phyloP scores from a whole-genome alignment of 148 eudicot species.

The Vaccinium macrocarpon region DNA sequence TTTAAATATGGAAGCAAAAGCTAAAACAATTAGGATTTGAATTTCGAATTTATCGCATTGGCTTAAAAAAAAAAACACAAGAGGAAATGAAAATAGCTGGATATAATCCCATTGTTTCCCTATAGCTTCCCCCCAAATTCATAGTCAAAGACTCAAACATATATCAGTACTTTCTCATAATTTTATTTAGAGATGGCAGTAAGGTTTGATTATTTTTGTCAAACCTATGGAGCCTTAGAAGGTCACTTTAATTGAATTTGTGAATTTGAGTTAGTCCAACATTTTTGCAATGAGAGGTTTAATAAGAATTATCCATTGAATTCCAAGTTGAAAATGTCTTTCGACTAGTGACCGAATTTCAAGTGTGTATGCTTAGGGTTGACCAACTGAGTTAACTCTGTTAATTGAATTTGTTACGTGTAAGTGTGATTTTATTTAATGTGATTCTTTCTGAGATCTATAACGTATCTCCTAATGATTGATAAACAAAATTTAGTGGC shows the following conservation, averaged over 20 bases:
- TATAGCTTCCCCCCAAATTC: neutral
- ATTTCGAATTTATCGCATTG: neutral
- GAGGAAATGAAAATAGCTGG: no score
- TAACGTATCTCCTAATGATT: neutral
- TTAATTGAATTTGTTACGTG: neutral
- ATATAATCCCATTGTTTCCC: no score
- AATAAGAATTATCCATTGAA: neutral
- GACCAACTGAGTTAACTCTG: neutral
- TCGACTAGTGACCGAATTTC: neutral
- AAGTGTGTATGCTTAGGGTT: neutral
- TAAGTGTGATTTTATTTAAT: neutral
- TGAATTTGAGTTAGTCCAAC: neutral
- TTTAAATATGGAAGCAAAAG: neutral
- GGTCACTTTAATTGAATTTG: neutral
- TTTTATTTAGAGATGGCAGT: neutral
- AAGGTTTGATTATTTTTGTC: neutral
- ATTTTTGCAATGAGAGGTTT: neutral
- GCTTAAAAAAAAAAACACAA: no score
- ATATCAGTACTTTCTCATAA: neutral
- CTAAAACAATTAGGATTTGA: neutral
- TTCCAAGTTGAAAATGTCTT: neutral
- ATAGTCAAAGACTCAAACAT: neutral
- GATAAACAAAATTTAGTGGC: neutral
- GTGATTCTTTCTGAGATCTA: neutral
- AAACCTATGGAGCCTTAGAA: neutral